Base-by-base conservation (phyloP, 1,139 yeast genomes). In the Zhuliangozyma parablackwelliae region DNA sequence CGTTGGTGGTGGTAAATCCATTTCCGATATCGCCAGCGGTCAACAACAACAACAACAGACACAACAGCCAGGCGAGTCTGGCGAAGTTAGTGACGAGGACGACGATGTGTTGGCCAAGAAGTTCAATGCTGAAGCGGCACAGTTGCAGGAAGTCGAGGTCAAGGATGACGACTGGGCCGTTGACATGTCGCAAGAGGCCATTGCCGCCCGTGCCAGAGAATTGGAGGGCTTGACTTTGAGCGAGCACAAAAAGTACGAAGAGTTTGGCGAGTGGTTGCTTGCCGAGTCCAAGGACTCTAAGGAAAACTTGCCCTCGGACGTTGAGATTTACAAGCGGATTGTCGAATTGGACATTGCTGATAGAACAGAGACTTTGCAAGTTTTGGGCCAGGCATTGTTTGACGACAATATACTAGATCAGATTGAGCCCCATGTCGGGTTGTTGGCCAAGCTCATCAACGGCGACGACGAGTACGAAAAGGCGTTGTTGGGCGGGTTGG, bases 141-240 rank as follows among this genome's bases (percentile, higher is more conserved):
- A 74, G 36, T 70, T 86, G 47, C 72, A 72, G 45, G 75, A 78
- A 41, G 79, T 84, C 40, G 82, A 79, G 48, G 75, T 75, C 35
- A 79, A 80, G 46, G 96, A 89, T 56, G 97, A 87, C 51, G 96
- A 88, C 48, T 92, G 98, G 98, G 89, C 97, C 16, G 97, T 90
- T 36, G 99, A 92, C 61, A 86, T 92, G 80, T 86, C 96, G 36
- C 95, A 86, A 59, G 98, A 89, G 63, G 98, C 98, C 38, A 88
- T 94, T 50, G 84, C 86, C 56, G 89, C 87, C 31, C 86, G 99
- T 66, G 96, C 96, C 39, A 72, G 80, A 54, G 95, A 85, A 57
- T 73, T 90, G 47, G 95, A 89, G 63, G 82, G 78, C 32, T 53
- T 78, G 45, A 57, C 64, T 30, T 61, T 78, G 57, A 63, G 63